These are phyloP conservation scores for Micractinium conductrix DNA, from an alignment of 139 green algal species.

Conservation along the genomic window DNA sequence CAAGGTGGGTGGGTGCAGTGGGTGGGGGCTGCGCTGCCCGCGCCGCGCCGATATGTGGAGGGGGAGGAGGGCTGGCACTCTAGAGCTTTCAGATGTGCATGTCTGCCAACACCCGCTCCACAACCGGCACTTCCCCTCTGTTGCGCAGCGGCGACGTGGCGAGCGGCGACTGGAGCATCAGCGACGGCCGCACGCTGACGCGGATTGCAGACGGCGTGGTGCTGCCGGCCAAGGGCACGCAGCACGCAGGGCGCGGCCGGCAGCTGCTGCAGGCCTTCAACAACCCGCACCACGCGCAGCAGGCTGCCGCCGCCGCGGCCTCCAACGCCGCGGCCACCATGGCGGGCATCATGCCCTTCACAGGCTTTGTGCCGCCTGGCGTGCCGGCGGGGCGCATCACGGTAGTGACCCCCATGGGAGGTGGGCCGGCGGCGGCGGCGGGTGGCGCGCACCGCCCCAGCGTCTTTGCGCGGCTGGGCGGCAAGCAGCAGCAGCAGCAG, in stretches of 20 bases:
- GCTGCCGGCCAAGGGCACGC: constrained; percentile 32
- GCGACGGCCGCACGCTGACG: constrained; percentile 24
- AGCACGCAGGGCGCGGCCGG: constrained; percentile 17
- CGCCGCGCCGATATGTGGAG: no score
- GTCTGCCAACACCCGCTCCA: not conserved
- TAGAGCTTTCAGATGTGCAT: not conserved
- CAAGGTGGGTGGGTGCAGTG: not conserved
- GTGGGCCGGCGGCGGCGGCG: not conserved
- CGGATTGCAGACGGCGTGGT: constrained; percentile 33
- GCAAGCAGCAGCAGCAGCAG: not conserved
- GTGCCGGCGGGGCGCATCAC: not conserved
- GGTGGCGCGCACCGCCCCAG: not conserved
- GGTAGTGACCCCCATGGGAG: not conserved
- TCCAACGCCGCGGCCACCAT: constrained; percentile 32
- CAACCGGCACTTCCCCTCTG: not conserved
- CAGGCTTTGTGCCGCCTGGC: constrained; percentile 7
- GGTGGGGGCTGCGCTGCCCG: no score
- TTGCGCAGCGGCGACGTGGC: constrained; percentile 17
- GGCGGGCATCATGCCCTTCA: constrained; percentile 15
- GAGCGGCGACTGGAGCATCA: constrained; percentile 27
- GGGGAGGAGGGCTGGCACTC: no score
- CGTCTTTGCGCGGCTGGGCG: constrained; percentile 4
- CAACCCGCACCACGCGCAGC: constrained; percentile 22
- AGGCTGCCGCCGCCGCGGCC: constrained; percentile 16
- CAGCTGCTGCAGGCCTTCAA: constrained; percentile 39